phyloP scores from a whole-genome alignment of 2,329 filamentous ascomycete species.

The Cordyceps militaris region DNA sequence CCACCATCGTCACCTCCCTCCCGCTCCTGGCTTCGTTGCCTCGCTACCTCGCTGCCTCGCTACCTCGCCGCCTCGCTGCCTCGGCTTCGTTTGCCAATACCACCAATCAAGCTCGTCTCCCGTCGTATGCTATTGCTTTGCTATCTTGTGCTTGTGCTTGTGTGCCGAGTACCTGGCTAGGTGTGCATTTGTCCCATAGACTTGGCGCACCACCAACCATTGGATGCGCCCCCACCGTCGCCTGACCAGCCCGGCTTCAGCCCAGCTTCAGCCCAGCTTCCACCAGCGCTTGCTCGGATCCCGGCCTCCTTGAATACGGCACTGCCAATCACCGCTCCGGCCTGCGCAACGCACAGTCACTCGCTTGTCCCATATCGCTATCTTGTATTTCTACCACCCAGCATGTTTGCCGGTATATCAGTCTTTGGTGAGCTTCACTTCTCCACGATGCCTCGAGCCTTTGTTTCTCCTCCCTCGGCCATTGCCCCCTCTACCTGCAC shows the following conservation, averaged over 20 bases:
- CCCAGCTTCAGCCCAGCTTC: no score
- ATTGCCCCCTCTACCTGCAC: not conserved
- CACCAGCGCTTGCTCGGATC: not conserved
- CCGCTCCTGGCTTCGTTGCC: not conserved
- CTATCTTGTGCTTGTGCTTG: no score
- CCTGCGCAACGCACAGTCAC: not conserved
- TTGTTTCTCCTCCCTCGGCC: not conserved
- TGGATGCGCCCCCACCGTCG: not conserved
- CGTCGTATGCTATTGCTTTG: no score
- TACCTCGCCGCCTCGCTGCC: no score
- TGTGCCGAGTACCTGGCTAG: not conserved
- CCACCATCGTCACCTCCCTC: not conserved
- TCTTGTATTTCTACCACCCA: not conserved
- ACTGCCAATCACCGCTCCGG: not conserved
- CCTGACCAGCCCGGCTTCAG: not conserved
- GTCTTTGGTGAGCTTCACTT: not conserved
- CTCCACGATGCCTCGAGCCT: not conserved
- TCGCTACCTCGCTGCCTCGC: no score
- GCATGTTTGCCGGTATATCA: constrained; percentile 8
- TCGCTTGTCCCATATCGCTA: not conserved
- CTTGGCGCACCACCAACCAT: not conserved
- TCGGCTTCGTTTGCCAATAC: not conserved
- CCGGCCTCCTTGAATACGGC: not conserved
- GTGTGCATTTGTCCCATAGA: not conserved
- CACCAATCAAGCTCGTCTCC: no score